Evolutionary conservation across 2,329 filamentous ascomycete genomes (phyloP), one percentile per base, ranked within the genome.

Genomic region (Alternaria conjuncta): DNA sequence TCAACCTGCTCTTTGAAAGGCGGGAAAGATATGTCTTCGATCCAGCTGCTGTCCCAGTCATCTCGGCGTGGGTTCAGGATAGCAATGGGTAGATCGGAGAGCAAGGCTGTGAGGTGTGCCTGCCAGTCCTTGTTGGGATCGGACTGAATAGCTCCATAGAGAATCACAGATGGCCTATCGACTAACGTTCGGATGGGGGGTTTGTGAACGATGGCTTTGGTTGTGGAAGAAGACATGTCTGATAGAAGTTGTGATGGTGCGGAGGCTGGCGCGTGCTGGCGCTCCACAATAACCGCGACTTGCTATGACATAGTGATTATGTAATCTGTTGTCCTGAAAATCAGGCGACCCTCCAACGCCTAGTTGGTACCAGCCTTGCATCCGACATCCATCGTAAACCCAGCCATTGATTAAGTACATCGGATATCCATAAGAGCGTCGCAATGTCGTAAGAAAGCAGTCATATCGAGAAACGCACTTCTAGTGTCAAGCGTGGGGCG

Each of bases 31-130:
- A 83, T 78, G 53, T 88, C 84, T 70, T 90, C 86, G 10, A 68
- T 72, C 88, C 88, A 90, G 1, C 80, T 84, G 18, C 72, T 74
- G 71, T 89, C 84, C 89, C 88, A 90, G 74, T 88, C 86, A 20
- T 78, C 55, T 4, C 87, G 84, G 10, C 82, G 78, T 0, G 88
- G 89, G 65, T 90, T 86, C 71, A 86, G 81, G 63, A 90, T 80
- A 4, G 85, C 86, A 60, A 90, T 73, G 3, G 84, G 82, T 0
- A 82, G 72, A n/a, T 81, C 70, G 0, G 79, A 69, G 20, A 80
- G 72, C 0, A 78, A 76, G 11, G 72, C 59, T 11, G 75, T 73
- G 7, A 90, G 74, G 3, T 63, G 65, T 8, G 80, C 72, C 44
- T 87, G 86, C 88, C 87, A 90, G 75, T 86, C 82, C 1, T 72